Evolutionary conservation across 139 green algal species (phyloP).

Genomic region (Chlamydomonas sphaeroides): DNA sequence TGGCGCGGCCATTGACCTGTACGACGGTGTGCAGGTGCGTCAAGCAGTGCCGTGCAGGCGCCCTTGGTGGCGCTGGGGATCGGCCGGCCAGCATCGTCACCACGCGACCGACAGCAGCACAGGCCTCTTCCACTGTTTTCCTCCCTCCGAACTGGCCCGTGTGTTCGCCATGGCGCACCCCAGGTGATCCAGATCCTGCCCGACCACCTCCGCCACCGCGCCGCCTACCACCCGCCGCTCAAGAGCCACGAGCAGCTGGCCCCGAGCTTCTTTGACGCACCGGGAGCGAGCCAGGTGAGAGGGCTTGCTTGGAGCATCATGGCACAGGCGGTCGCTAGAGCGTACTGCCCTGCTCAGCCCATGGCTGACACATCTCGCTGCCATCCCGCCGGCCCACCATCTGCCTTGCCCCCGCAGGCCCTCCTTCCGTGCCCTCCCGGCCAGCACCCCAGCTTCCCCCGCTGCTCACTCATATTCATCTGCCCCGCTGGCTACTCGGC

Average conservation of each 20-base stretch:
- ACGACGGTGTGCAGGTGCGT: conserved; percentile 33
- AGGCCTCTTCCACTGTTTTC: no score
- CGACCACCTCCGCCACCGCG: not conserved
- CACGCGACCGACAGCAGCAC: no score
- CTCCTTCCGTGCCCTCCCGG: not conserved
- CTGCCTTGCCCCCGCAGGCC: no score
- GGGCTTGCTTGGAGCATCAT: no score
- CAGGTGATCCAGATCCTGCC: conserved; percentile 16
- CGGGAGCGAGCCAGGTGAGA: no score
- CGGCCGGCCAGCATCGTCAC: no score
- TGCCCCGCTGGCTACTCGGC: not conserved
- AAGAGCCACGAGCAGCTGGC: not conserved
- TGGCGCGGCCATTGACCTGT: not conserved
- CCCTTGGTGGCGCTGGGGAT: no score
- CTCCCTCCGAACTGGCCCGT: no score
- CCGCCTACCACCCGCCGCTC: conserved; percentile 21
- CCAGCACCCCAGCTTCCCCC: not conserved
- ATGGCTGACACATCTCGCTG: no score
- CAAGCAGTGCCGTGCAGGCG: no score
- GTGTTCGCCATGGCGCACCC: no score
- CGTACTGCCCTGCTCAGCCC: not conserved
- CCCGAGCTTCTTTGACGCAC: conserved; percentile 11
- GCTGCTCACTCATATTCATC: conserved; percentile 21
- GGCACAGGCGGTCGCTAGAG: not conserved
- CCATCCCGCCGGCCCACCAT: not conserved